Percentiles rank a stretch among this genome's conserved stretches.
Conservation (phyloP, 1,284 basidiomycete genomes). For the Pholiota adiposa region DNA sequence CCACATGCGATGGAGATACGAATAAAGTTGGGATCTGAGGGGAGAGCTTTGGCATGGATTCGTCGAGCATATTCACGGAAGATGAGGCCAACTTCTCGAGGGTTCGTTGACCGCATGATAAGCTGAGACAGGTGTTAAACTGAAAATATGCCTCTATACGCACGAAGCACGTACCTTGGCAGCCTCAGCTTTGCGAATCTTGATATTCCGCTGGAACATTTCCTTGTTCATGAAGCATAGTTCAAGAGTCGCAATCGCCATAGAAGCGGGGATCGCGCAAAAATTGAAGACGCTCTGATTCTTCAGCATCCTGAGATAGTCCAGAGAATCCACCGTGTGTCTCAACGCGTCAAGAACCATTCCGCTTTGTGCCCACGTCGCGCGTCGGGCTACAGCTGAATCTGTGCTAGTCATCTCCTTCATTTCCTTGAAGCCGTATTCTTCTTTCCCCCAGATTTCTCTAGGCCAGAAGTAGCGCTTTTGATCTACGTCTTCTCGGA, state of each 20-base stretch:
- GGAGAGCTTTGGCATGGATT: conserved; percentile 83
- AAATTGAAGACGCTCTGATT: conserved; percentile 97
- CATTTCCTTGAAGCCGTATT: conserved; percentile 75
- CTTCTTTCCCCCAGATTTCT: conserved; percentile 80
- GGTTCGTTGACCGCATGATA: conserved; percentile 91
- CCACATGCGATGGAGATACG: conserved; percentile 81
- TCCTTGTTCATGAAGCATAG: conserved; percentile 92
- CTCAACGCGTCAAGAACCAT: conserved; percentile 92
- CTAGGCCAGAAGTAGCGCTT: conserved; percentile 94
- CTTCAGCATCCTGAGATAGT: conserved; percentile 87
- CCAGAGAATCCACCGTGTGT: conserved; percentile 86
- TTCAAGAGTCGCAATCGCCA: conserved; percentile 95
- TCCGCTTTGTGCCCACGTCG: conserved; percentile 81
- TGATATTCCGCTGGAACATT: conserved; percentile 92
- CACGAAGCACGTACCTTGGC: conserved; percentile 60
- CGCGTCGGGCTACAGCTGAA: conserved; percentile 60
- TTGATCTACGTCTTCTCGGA: conserved; percentile 90
- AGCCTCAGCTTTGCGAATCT: conserved; percentile 93
- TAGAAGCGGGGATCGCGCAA: conserved; percentile 92
- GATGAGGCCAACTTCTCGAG: conserved; percentile 88
- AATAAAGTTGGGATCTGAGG: conserved; percentile 89
- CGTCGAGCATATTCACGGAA: conserved; percentile 84
- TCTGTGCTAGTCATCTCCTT: conserved; percentile 60
- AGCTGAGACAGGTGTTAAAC: conserved; percentile 52
- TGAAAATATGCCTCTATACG: conserved; percentile 3